Evolutionary conservation across 768 basidiomycete genomes (phyloP), one percentile per base, ranked within the genome.

Genomic region (Russula vinacea): DNA sequence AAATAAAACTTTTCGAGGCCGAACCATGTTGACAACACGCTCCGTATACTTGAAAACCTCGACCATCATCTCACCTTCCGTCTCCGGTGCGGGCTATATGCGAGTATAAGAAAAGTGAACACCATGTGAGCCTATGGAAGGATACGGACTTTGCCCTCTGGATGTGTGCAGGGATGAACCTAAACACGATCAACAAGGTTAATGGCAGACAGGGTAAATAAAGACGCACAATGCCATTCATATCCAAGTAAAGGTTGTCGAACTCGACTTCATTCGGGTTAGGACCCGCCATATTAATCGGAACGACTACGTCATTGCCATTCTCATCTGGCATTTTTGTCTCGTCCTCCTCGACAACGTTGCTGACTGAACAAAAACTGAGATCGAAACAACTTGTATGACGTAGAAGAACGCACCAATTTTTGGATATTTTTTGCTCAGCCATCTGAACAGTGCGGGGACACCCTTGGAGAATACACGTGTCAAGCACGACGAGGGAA

Each of bases 111-210:
- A 44, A 29, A 45, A 54, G 22, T 13, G 57, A 44, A 56, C 42
- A 29, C n/a, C 40, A n/a, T 39, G 40, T 35, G 14, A 58, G 33
- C 8, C 0, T 14, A 29, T 17, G 24, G 26, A 24, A 42, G n/a
- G 29, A 24, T 52, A 69, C 80, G 52, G 64, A 87, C 92, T 82
- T 90, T 95, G 72, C 95, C 96, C 76, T 98, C 97, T 0, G 97
- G 97, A 73, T 99, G 97, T 0, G 97, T 99, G 83, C 97, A 98
- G 0, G 97, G 97, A 76, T 99, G 97, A 13, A 99, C 91, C 91
- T 93, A 56, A 24, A 29, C 32, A 62, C 35, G 58, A 35, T 42
- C 13, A 42, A 45, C 26, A 70, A 56, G 58, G 42, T 49, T 22
- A 11, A 50, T 13, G 56, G 54, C 13, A 45, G 35, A 8, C n/a